A percentile compares a stretch with the other conserved stretches of the same genome.
Conservation (phyloP, 345 rosid species). For the Anacardium occidentale region DNA sequence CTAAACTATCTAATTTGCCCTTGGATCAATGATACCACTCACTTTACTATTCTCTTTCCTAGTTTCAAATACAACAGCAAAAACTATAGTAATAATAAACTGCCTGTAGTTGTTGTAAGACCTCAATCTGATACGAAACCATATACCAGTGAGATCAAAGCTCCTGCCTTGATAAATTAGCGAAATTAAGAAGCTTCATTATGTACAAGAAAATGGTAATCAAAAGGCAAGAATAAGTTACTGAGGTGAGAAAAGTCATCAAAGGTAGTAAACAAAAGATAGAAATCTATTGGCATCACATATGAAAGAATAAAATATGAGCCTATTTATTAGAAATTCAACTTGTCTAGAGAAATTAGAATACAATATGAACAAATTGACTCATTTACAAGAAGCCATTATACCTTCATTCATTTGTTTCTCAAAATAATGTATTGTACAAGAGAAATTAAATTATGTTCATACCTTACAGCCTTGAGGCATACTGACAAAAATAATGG, state of each 20-base stretch:
- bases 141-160: neutral
- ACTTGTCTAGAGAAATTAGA: constrained; percentile 9
- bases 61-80: too few species aligned
- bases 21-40: too few species aligned
- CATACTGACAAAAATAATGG: constrained; percentile 3
- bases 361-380: constrained; percentile 8
- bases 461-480: constrained; percentile 15
- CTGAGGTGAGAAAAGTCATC: neutral
- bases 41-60: too few species aligned
- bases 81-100: too few species aligned
- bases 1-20: too few species aligned
- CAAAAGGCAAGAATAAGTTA: neutral
- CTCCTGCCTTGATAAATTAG: constrained; percentile 6
- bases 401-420: neutral
- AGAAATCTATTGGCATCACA: neutral
- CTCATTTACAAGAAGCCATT: constrained; percentile 19
- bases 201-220: neutral
- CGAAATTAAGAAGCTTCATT: neutral
- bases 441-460: constrained; percentile 11
- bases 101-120: too few species aligned
- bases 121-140: neutral
- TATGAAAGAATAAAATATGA: constrained; percentile 2
- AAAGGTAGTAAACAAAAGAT: neutral
- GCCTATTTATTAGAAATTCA: neutral
- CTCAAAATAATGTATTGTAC: constrained; percentile 4